Percentiles rank a stretch among this genome's conserved stretches.
Conservation (phyloP, 2,329 filamentous ascomycete species). For the Trichoderma simmonsii region DNA sequence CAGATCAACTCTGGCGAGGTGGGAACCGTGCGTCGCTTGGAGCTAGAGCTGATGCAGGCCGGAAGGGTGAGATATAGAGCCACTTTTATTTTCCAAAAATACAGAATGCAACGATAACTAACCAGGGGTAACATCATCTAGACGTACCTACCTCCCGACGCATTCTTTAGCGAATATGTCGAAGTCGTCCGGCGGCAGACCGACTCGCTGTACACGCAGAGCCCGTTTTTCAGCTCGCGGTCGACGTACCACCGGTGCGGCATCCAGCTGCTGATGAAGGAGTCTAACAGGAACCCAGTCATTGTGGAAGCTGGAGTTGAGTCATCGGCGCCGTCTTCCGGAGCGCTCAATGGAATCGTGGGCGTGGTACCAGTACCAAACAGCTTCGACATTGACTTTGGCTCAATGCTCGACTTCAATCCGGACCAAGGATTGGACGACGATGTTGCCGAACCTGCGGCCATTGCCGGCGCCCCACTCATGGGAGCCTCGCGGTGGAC, state of each 20-base stretch:
- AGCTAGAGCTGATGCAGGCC: slow-evolving; percentile 49
- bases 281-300: neutral
- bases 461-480: neutral
- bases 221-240: slow-evolving; percentile 30
- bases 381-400: slow-evolving; percentile 26
- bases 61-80: slow-evolving; percentile 45
- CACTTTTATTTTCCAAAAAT: neutral
- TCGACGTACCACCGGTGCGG: slow-evolving; percentile 41
- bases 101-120: slow-evolving; percentile 13
- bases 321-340: neutral
- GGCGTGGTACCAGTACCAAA: slow-evolving; percentile 23
- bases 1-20: slow-evolving; percentile 37
- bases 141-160: slow-evolving; percentile 35
- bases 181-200: slow-evolving; percentile 41
- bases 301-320: neutral
- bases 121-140: slow-evolving; percentile 2
- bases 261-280: slow-evolving; percentile 39
- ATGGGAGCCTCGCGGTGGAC: neutral
- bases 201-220: slow-evolving; percentile 41
- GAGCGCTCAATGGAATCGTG: neutral
- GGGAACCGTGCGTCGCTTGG: slow-evolving; percentile 44
- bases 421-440: slow-evolving; percentile 2
- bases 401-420: slow-evolving; percentile 20
- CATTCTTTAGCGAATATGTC: slow-evolving; percentile 43
- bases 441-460: neutral